These are phyloP conservation scores for Telopea speciosissima DNA, from an alignment of 177 flowering plant species.

Conservation along the genomic window DNA sequence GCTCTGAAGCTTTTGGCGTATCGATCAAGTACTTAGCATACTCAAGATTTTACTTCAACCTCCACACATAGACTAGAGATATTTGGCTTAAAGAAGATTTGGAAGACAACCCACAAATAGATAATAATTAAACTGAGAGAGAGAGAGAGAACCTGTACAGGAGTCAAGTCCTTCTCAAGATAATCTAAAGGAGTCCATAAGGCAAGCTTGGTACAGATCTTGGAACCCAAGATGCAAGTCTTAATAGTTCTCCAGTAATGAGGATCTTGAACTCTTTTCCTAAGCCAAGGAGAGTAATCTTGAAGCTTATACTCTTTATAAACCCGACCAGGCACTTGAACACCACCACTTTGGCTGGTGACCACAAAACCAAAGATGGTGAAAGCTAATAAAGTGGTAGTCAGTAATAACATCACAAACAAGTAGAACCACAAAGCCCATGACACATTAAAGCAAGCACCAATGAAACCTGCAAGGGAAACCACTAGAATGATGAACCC, in stretches of 20 bases:
- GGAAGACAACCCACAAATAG: too few relatives aligned
- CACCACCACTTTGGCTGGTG: conserved; percentile 69
- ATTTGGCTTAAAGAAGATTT: too few relatives aligned
- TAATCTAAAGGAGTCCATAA: conserved; percentile 85
- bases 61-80: too few relatives aligned
- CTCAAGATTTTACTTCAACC: too few relatives aligned
- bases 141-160: conserved; percentile 58
- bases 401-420: conserved; percentile 64
- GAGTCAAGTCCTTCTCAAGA: conserved; percentile 60
- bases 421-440: conserved; percentile 92
- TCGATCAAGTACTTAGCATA: too few relatives aligned
- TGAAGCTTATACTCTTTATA: conserved; percentile 69
- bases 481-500: conserved; percentile 74
- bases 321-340: conserved; percentile 44
- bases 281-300: conserved; percentile 73
- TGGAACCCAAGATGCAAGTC: conserved; percentile 72
- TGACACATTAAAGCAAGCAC: conserved; percentile 82
- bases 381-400: conserved; percentile 49
- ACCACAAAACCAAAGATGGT: conserved; percentile 83
- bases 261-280: conserved; percentile 46
- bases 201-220: conserved; percentile 56
- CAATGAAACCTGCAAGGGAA: conserved; percentile 89
- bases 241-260: conserved; percentile 59
- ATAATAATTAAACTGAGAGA: background rate
- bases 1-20: too few relatives aligned